These are phyloP conservation scores for Lunularia cruciata DNA, from an alignment of 225 moss, liverwort and hornwort species.

Conservation along the genomic window DNA sequence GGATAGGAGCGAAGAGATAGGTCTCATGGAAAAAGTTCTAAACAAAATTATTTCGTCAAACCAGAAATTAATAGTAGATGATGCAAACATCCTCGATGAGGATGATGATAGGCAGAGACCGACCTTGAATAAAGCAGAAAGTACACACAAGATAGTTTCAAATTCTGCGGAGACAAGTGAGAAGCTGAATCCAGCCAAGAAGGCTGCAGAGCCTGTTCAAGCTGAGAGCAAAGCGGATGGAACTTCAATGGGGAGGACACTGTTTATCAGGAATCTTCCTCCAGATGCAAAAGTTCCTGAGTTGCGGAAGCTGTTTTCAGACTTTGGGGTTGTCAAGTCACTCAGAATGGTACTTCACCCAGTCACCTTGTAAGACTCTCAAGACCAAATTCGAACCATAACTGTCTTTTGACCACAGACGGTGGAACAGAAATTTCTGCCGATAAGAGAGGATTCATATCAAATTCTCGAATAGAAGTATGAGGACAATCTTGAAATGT, in stretches of 20 bases:
- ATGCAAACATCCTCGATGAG: not conserved
- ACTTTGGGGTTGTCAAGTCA: constrained; percentile 85
- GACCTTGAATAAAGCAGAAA: not conserved
- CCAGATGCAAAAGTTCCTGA: constrained; percentile 74
- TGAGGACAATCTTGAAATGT: too few relatives aligned
- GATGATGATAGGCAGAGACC: constrained; percentile 9
- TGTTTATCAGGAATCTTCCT: constrained; percentile 88
- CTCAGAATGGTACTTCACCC: constrained; percentile 87
- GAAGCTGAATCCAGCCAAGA: constrained; percentile 28
- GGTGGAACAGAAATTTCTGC: too few relatives aligned
- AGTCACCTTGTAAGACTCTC: constrained; percentile 69
- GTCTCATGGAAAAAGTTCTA: constrained; percentile 61
- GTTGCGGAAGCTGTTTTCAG: constrained; percentile 76
- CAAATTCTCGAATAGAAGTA: too few relatives aligned
- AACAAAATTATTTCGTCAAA: constrained; percentile 61
- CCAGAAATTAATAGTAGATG: constrained; percentile 29
- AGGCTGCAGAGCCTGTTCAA: constrained; percentile 45
- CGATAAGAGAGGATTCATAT: too few relatives aligned
- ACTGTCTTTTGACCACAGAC: not conserved
- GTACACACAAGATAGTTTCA: constrained; percentile 16
- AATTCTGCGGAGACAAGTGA: not conserved
- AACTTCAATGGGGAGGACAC: constrained; percentile 53
- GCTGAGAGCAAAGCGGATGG: constrained; percentile 30
- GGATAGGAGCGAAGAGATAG: constrained; percentile 51
- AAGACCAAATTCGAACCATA: not conserved